Evolutionary conservation across 2,329 filamentous ascomycete species (phyloP).

Genomic region (Neoscytalidium dimidiatum): DNA sequence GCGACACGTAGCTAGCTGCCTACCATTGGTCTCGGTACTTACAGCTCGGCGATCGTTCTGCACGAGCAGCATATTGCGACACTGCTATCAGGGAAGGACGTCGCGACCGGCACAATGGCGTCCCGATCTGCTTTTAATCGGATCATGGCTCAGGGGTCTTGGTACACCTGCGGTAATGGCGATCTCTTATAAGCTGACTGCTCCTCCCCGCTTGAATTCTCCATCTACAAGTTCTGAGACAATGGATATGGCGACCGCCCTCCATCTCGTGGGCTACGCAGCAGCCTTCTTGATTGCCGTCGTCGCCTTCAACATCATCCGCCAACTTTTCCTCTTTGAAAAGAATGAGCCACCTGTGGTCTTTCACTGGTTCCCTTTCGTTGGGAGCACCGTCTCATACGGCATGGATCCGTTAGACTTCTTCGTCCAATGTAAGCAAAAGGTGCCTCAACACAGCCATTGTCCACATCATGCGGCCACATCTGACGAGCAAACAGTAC

Average conservation of each 20-base stretch:
- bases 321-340: conserved; percentile 71
- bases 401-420: conserved; percentile 70
- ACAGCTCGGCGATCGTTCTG: no score
- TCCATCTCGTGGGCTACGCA: background rate
- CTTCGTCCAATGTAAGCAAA: conserved; percentile 63
- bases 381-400: conserved; percentile 48
- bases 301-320: conserved; percentile 55
- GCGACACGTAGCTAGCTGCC: no score
- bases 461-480: background rate
- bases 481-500: conserved; percentile 36
- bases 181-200: background rate
- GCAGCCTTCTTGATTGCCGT: background rate
- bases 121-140: background rate
- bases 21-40: no score
- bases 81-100: no score
- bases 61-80: no score
- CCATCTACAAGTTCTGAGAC: background rate
- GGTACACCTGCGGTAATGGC: background rate
- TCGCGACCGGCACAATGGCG: background rate
- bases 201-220: background rate
- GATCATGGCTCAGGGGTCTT: background rate
- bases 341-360: conserved; percentile 66
- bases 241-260: background rate
- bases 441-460: conserved; percentile 64
- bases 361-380: conserved; percentile 73